phyloP scores from a whole-genome alignment of 108 stramenopile species.

The Parmales sp. region DNA sequence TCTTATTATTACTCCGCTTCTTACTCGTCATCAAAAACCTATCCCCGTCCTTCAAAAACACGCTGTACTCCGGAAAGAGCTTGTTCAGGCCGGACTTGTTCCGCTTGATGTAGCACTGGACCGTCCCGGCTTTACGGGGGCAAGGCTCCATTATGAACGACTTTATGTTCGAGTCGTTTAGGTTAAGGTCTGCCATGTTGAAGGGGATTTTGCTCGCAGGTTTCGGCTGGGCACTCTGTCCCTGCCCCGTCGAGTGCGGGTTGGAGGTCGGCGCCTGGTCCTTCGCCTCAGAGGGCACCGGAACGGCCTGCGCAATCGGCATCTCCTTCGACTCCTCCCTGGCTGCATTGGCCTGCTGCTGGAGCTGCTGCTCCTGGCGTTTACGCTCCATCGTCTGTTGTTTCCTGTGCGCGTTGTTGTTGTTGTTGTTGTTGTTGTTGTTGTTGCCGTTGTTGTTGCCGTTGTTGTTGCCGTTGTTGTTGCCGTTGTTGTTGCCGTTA shows the following conservation, averaged over 20 bases:
- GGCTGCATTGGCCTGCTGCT: neutral
- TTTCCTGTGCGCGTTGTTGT: too few relatives aligned
- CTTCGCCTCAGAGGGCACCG: neutral
- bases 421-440: too few relatives aligned
- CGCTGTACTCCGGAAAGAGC: slow-evolving; percentile 64
- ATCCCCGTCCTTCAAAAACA: slow-evolving; percentile 65
- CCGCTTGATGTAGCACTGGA: slow-evolving; percentile 72
- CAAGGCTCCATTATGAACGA: slow-evolving; percentile 55
- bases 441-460: too few relatives aligned
- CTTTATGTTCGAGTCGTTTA: slow-evolving; percentile 38
- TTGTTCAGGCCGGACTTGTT: slow-evolving; percentile 58
- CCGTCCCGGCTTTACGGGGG: slow-evolving; percentile 47
- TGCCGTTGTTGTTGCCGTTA: too few relatives aligned
- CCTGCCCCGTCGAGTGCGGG: neutral
- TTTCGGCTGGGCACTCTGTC: neutral
- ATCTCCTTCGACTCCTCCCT: neutral
- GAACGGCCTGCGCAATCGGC: neutral
- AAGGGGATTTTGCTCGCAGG: slow-evolving; percentile 7
- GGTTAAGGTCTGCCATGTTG: slow-evolving; percentile 24
- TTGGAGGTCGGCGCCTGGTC: neutral
- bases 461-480: too few relatives aligned
- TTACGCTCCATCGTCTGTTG: too few relatives aligned
- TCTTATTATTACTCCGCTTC: slow-evolving; percentile 66
- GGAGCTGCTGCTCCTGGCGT: too few relatives aligned
- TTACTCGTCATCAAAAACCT: slow-evolving; percentile 75